A percentile compares a stretch with the other conserved stretches of the same genome.
These are phyloP conservation scores for Saccharomycopsis olivae DNA, from an alignment of 805 yeast genomes.

Conservation along the genomic window DNA sequence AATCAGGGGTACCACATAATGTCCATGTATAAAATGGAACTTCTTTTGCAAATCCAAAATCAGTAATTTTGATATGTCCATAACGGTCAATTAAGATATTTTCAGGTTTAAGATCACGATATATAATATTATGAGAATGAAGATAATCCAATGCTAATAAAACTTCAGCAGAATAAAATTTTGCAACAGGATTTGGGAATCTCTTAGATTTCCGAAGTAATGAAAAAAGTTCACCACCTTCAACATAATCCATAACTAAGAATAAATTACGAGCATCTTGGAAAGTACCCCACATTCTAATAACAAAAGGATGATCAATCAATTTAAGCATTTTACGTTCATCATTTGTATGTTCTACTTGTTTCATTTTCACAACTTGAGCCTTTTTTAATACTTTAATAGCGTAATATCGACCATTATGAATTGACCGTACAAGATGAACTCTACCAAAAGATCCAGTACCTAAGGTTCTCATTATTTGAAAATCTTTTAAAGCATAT, in stretches of 20 bases:
- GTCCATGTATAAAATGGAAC: constrained; percentile 90
- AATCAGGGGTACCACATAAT: constrained; percentile 91
- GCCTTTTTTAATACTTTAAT: constrained; percentile 80
- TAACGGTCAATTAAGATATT: constrained; percentile 78
- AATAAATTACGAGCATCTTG: constrained; percentile 78
- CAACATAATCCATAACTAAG: constrained; percentile 95
- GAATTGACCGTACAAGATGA: constrained; percentile 77
- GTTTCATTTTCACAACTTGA: constrained; percentile 85
- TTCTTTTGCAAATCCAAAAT: constrained; percentile 91
- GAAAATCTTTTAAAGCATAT: constrained; percentile 71
- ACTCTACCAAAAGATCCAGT: constrained; percentile 96
- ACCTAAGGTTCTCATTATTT: constrained; percentile 78
- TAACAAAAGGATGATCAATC: constrained; percentile 83
- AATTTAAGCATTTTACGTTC: constrained; percentile 81
- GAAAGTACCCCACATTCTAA: constrained; percentile 95
- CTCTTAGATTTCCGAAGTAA: constrained; percentile 78
- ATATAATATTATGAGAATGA: constrained; percentile 76
- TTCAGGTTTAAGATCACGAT: constrained; percentile 90
- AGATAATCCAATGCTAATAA: constrained; percentile 74
- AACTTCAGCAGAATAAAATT: constrained; percentile 93
- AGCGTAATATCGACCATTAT: constrained; percentile 89
- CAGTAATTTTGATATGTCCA: constrained; percentile 88
- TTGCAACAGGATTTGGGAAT: constrained; percentile 93
- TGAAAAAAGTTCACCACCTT: constrained; percentile 90
- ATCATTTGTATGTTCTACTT: constrained; percentile 92